Evolutionary conservation across 805 yeast species (phyloP), one percentile per base, ranked within the genome.

Genomic region (Lachancea cidri): DNA sequence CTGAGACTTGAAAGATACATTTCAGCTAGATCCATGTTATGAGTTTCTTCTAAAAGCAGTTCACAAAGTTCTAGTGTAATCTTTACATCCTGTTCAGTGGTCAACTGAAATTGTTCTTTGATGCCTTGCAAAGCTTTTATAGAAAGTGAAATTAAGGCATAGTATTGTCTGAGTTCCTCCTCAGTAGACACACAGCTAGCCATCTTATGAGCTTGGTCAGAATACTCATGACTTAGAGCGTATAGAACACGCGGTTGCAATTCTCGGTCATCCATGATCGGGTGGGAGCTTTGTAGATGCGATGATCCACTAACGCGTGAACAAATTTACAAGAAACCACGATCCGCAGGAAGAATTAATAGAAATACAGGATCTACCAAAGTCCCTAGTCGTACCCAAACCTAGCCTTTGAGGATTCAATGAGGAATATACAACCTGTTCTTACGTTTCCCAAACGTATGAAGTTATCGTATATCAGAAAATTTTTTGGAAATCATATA

Each of bases 121-220:
- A 54, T 19, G 35, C 47, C 35, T 16, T 38, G 43, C 27, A 63
- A 45, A 8, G 57, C 45, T 20, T 41, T 44, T 1, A 66, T 45
- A 2, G 64, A 40, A 43, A 60, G 54, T 11, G 54, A 50, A 1
- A 65, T 52, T 37, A 68, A 40, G 3, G 63, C 50, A 43, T 52
- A 62, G 39, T 64, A 65, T 45, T 64, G 65, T n/a, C 41, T 35
- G 35, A 65, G 33, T 16, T 60, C 53, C 4, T 34, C 32, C 18
- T 55, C 56, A 17, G 52, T 42, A 6, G 36, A 19, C 5, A 62
- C 47, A 9, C 32, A 41, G 8, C 29, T 29, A 3, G 54, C 47
- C 11, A 35, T 25, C 17, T 27, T 19, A 22, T 52, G 48, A 1
- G 67, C 66, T 16, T 49, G 50, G 2, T 38, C 17, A 8, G 47